These are phyloP conservation scores for Tetrastigma voinierianum DNA, from an alignment of 164 flowering plant genomes.

Conservation along the genomic window DNA sequence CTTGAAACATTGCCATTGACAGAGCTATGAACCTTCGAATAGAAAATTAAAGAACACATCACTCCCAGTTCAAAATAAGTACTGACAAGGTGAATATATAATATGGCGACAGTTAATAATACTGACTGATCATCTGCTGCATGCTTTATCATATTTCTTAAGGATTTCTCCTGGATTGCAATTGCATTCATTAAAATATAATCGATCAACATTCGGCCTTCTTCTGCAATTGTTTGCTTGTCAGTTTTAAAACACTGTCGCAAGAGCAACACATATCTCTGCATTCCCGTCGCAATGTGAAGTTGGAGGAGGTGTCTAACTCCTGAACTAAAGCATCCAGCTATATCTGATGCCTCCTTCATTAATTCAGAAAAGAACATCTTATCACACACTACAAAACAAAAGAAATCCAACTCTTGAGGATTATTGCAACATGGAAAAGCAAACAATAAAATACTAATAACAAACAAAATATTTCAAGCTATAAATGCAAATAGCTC, in stretches of 20 bases:
- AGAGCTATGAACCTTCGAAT: slow-evolving; percentile 69
- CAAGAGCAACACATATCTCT: slow-evolving; percentile 43
- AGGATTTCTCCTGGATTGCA: slow-evolving; percentile 84
- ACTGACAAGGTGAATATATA: slow-evolving; percentile 1
- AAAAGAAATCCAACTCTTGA: background rate
- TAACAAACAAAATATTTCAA: background rate
- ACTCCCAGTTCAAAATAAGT: background rate
- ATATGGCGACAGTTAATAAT: background rate
- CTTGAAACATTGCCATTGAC: slow-evolving; percentile 68
- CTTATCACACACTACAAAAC: slow-evolving; percentile 71
- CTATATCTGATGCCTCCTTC: slow-evolving; percentile 77
- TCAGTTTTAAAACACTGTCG: slow-evolving; percentile 54
- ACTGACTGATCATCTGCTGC: slow-evolving; percentile 4
- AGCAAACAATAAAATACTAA: background rate
- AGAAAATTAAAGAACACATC: background rate
- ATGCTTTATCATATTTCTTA: slow-evolving; percentile 92
- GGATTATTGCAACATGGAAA: background rate
- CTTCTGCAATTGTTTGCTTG: slow-evolving; percentile 38
- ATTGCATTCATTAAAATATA: slow-evolving; percentile 83
- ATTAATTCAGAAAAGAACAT: slow-evolving; percentile 76
- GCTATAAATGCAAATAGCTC: too few species aligned
- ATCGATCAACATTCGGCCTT: slow-evolving; percentile 58
- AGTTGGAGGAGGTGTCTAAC: slow-evolving; percentile 69
- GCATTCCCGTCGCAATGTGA: slow-evolving; percentile 55
- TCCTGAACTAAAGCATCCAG: slow-evolving; percentile 70